These are phyloP conservation scores for Lithospermum erythrorhizon DNA, from an alignment of 257 asterid species.

Conservation along the genomic window DNA sequence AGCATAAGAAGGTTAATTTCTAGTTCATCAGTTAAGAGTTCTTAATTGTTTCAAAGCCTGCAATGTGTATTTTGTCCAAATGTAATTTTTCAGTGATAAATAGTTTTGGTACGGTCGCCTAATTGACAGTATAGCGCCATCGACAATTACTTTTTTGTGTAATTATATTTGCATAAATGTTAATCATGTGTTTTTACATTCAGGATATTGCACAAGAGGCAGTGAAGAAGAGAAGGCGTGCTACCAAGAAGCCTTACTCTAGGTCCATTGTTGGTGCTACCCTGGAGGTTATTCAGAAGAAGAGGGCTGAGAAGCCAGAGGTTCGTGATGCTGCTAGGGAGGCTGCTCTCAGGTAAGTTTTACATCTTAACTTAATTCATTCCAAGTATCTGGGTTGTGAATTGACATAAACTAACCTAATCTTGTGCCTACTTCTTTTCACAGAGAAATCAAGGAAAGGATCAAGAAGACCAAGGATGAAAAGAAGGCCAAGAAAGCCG, in stretches of 20 bases:
- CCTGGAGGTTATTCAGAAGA: slow-evolving; percentile 55
- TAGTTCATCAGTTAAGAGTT: neutral
- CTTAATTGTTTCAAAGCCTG: neutral
- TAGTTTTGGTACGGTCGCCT: too few relatives aligned
- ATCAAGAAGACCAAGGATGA: slow-evolving; percentile 58
- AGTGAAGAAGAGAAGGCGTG: slow-evolving; percentile 44
- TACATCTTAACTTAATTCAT: neutral
- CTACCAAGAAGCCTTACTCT: slow-evolving; percentile 56
- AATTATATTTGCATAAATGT: neutral
- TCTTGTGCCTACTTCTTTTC: neutral
- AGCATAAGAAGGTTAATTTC: slow-evolving; percentile 40
- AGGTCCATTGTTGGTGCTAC: slow-evolving; percentile 64
- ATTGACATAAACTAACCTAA: neutral
- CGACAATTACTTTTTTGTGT: neutral
- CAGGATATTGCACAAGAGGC: slow-evolving; percentile 47
- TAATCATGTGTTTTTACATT: neutral
- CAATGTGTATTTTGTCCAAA: too few relatives aligned
- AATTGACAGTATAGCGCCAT: too few relatives aligned
- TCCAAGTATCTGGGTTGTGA: neutral
- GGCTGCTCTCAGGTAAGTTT: slow-evolving; percentile 47
- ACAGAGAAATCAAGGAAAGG: slow-evolving; percentile 56
- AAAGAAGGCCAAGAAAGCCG: slow-evolving; percentile 57
- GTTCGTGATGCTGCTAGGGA: slow-evolving; percentile 63
- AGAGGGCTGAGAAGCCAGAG: slow-evolving; percentile 47
- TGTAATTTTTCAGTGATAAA: too few relatives aligned